Base-by-base conservation (phyloP, 1,284 basidiomycete species). In the Salmacisia buchloeana region DNA sequence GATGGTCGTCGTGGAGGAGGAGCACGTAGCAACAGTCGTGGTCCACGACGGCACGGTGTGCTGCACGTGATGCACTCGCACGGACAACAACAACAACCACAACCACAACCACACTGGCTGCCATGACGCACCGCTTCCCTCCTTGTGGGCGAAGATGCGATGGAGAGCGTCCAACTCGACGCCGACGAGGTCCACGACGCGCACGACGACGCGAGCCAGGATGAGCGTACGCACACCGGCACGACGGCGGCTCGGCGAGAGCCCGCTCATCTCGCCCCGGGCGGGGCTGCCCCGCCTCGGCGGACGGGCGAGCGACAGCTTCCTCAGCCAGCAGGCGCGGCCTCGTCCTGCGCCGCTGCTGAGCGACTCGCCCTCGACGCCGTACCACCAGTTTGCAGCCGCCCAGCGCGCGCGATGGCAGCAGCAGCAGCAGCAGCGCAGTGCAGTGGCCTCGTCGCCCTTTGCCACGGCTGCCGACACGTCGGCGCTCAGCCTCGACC, bases 311-410 rank as follows among this genome's bases (percentile, higher is more conserved):
- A 31, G 27, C 31, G 49, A 54, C 49, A 54, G 49, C 15, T 54
- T 54, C 49, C 49, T 54, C 27, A 9, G 18, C 27, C 49, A 54
- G 27, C 29, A n/a, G n/a, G n/a, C 7, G 29, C 27, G 2, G 25
- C 27, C 46, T 25, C 46, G 13, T 33, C 31, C 15, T 49, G 25
- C 49, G 3, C 34, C 49, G 4, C 29, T 12, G 6, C 23, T 54
- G 29, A 15, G 29, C n/a, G 27, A 7, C 25, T 54, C 49, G 3
- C 49, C 49, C 29, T 54, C 49, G 12, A 54, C 49, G 34, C 49
- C 49, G 13, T 54, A 54, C 29, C 49, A 54, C 49, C 49, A 54
- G 29, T 54, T 54, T 33, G 49, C 49, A 54, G 49, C 49, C 1
- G 49, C 49, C 9, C 49, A 54, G 29, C 3, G 49, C 1, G 34